A percentile compares a stretch with the other conserved stretches of the same genome.
These are phyloP conservation scores for Letharia lupina DNA, from an alignment of 495 filamentous ascomycete genomes.

Conservation along the genomic window DNA sequence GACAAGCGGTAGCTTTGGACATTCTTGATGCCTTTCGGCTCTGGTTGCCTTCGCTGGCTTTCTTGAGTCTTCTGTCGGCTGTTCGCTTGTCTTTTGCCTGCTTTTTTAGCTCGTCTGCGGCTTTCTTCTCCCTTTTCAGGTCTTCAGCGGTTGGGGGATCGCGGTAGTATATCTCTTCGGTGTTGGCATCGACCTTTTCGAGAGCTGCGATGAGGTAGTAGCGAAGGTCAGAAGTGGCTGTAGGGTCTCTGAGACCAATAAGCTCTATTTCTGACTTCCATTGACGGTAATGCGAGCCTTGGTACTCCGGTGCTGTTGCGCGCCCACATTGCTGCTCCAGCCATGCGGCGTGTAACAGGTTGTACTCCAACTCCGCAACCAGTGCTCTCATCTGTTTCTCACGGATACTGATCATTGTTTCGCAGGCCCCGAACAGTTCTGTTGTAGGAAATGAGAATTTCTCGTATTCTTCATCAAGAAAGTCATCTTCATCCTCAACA, in stretches of 20 bases:
- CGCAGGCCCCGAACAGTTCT: neutral
- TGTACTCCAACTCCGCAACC: neutral
- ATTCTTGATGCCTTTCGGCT: neutral
- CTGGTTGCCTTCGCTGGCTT: neutral
- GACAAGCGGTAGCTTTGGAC: neutral
- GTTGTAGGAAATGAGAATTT: neutral
- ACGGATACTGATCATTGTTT: neutral
- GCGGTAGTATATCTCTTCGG: neutral
- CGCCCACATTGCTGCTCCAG: neutral
- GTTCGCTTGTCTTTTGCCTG: neutral
- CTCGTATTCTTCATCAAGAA: neutral
- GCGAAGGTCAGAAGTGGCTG: neutral
- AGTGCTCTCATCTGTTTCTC: neutral
- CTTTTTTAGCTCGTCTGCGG: neutral
- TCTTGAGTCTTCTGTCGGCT: neutral
- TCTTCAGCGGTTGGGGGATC: neutral
- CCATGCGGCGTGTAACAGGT: neutral
- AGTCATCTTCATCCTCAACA: neutral
- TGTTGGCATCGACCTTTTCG: neutral
- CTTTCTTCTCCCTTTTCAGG: neutral
- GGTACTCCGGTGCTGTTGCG: neutral
- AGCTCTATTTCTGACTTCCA: neutral
- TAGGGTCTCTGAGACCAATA: neutral
- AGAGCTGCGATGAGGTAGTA: neutral
- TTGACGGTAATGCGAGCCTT: neutral